A percentile compares a stretch with the other conserved stretches of the same genome.
These are phyloP conservation scores for Halophytophthora batemanensis DNA, from an alignment of 352 stramenopile species.

Conservation along the genomic window DNA sequence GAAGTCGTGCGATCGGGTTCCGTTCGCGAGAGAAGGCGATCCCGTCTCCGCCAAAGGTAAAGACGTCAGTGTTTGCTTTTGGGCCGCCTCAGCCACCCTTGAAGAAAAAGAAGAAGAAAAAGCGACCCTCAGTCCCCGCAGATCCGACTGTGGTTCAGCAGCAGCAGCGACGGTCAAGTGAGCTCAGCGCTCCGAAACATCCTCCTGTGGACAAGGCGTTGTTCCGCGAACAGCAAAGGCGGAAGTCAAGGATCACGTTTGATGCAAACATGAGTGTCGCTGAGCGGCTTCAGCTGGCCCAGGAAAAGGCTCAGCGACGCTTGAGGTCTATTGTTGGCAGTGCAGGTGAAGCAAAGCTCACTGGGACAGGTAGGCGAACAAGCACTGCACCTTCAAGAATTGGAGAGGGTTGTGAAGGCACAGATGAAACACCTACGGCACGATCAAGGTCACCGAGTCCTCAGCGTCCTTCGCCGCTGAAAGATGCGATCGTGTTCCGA, in stretches of 20 bases:
- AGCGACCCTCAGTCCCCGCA: slow-evolving; percentile 23
- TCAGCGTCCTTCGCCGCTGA: slow-evolving; percentile 21
- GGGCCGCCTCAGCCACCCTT: slow-evolving; percentile 34
- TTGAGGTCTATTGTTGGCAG: slow-evolving; percentile 10
- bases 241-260: slow-evolving; percentile 60
- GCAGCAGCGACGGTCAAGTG: slow-evolving; percentile 51
- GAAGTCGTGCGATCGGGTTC: slow-evolving; percentile 55
- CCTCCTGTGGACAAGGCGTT: slow-evolving; percentile 55
- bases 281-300: slow-evolving; percentile 51
- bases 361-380: slow-evolving; percentile 15
- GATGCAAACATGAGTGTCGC: slow-evolving; percentile 65
- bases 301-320: slow-evolving; percentile 41
- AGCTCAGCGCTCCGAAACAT: slow-evolving; percentile 66
- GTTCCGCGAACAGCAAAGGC: slow-evolving; percentile 53
- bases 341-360: slow-evolving; percentile 21
- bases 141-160: slow-evolving; percentile 40
- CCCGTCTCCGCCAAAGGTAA: slow-evolving; percentile 45
- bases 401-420: slow-evolving; percentile 5
- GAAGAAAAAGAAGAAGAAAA: slow-evolving; percentile 31
- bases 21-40: slow-evolving; percentile 60
- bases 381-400: slow-evolving; percentile 2
- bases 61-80: slow-evolving; percentile 53
- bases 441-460: slow-evolving; percentile 12
- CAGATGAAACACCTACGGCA: slow-evolving; percentile 1
- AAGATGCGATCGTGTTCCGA: slow-evolving; percentile 40